Evolutionary conservation across 768 basidiomycete species (phyloP), one percentile per base, ranked within the genome.

Genomic region (Pilatotrama ljubarskyi): DNA sequence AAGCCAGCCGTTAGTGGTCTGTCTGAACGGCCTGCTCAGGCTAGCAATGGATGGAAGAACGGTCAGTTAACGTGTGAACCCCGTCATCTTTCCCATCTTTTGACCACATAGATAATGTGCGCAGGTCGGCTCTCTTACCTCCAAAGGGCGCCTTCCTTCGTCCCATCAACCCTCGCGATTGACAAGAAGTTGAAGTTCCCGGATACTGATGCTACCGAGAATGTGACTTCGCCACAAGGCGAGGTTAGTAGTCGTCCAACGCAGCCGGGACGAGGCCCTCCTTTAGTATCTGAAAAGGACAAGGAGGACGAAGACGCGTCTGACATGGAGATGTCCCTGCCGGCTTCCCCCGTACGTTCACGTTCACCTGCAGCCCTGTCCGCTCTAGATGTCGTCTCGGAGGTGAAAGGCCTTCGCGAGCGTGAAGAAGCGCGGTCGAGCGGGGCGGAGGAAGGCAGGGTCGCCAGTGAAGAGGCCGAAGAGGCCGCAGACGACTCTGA

Each of bases 311-410:
- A 47, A 35, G 64, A 51, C 4, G 64, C 62, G 17, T 64, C 59
- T 5, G 65, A 66, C 49, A 64, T 66, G 62, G 62, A 64, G 2
- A 59, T 64, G 58, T 64, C 62, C 2, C 37, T 37, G 18, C 58
- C 62, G 22, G 48, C 48, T 24, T 59, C 62, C 1, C 62, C 62
- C 11, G 52, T 50, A 20, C 55, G 55, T 48, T 17, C 18, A 4
- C n/a, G 38, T 22, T 41, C 55, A 14, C 47, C 55, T 9, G 38
- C 38, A 10, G 35, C 47, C 5, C 55, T 48, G 5, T 17, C 55
- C 8, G 55, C 37, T 25, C 17, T 56, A 24, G 55, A 56, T 25
- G 36, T 38, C n/a, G 47, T 49, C 24, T 56, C 55, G n/a, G 32
- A 56, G 37, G 55, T 48, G 15, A 56, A 49, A 37, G 47, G 55